phyloP scores from a whole-genome alignment of 345 rosid genomes.

The Murraya koenigii region DNA sequence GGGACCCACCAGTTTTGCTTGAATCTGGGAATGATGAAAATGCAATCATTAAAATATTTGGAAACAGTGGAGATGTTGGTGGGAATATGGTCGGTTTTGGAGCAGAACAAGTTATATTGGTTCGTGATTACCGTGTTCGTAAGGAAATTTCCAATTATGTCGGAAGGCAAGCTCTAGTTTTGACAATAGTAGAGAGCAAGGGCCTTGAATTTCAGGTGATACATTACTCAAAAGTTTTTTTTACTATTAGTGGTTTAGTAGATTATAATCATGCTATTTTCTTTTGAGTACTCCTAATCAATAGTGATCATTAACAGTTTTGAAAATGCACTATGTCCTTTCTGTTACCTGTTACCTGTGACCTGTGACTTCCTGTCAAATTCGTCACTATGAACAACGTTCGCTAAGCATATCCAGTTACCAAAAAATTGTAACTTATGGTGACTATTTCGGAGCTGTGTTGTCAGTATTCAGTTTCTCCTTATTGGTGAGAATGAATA shows the following conservation, averaged over 20 bases:
- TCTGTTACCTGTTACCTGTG: neutral
- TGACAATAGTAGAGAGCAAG: conserved; percentile 46
- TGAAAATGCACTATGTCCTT: neutral
- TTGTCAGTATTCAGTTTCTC: neutral
- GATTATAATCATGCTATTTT: neutral
- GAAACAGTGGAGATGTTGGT: conserved; percentile 21
- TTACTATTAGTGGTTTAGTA: neutral
- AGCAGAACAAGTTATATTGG: conserved; percentile 52
- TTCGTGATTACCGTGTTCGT: conserved; percentile 37
- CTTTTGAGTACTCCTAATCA: neutral
- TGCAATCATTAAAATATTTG: conserved; percentile 41
- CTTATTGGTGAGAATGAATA: neutral
- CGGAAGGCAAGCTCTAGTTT: conserved; percentile 50
- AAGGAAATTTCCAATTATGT: conserved; percentile 26
- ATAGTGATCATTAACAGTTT: neutral
- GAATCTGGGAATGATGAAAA: conserved; percentile 29
- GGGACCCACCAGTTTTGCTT: conserved; percentile 51
- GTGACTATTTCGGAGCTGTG: neutral
- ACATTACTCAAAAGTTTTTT: neutral
- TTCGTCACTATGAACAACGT: neutral
- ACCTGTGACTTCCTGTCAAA: too few species aligned
- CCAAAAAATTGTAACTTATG: neutral
- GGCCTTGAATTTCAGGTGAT: conserved; percentile 55
- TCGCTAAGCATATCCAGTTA: neutral
- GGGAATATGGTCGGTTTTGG: conserved; percentile 38